These are phyloP conservation scores for Chytriomyces hyalinus DNA, from an alignment of 192 early-diverging fungal species.

Conservation along the genomic window DNA sequence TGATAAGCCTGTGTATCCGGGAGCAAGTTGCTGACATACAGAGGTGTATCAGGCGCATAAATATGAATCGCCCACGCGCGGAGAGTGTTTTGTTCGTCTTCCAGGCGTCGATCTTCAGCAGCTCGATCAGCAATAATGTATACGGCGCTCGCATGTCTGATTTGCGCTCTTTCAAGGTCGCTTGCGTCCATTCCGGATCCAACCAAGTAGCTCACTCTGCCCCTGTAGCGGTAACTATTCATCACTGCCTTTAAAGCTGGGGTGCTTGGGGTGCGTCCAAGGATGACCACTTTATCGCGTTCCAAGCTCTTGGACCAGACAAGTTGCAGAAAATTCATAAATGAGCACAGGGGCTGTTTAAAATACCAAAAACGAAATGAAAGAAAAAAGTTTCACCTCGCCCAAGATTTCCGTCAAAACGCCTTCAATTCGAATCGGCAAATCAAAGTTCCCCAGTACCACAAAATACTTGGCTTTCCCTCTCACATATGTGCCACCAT, in stretches of 20 bases:
- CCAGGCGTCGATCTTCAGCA: slow-evolving; percentile 52
- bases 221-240: slow-evolving; percentile 26
- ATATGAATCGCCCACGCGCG: slow-evolving; percentile 70
- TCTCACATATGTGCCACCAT: slow-evolving; percentile 37
- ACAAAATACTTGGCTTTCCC: slow-evolving; percentile 43
- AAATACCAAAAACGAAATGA: neutral
- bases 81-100: slow-evolving; percentile 74
- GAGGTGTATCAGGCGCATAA: slow-evolving; percentile 60
- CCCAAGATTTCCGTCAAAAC: slow-evolving; percentile 39
- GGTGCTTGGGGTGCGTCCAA: slow-evolving; percentile 35
- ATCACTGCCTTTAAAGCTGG: slow-evolving; percentile 34
- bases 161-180: slow-evolving; percentile 47
- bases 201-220: slow-evolving; percentile 46
- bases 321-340: neutral
- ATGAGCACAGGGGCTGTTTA: neutral
- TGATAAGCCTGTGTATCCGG: slow-evolving; percentile 67
- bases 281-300: slow-evolving; percentile 38
- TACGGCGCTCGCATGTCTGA: slow-evolving; percentile 40
- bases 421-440: slow-evolving; percentile 18
- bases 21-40: slow-evolving; percentile 67
- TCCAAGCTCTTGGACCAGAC: neutral
- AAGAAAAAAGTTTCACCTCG: slow-evolving; percentile 7
- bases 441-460: slow-evolving; percentile 39
- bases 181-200: slow-evolving; percentile 41
- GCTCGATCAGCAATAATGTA: slow-evolving; percentile 54